Conservation (phyloP, 495 filamentous ascomycete species). For the Lasiosphaeris hirsuta region DNA sequence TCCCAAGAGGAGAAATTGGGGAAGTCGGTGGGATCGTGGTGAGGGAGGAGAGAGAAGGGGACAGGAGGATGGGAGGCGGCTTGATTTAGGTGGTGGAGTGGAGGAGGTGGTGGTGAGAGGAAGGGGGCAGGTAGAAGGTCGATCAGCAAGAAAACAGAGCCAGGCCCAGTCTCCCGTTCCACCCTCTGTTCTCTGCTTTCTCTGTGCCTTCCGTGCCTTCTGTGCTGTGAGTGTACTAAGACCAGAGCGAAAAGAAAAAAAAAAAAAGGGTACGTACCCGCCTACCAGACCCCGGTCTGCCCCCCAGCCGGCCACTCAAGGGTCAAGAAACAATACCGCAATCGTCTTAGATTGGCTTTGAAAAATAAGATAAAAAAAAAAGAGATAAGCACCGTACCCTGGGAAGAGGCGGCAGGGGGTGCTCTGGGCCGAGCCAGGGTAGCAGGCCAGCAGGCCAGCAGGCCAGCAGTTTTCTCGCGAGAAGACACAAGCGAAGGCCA, state of each 20-base stretch:
- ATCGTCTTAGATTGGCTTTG: conserved; percentile 27
- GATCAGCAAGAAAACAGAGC: conserved; percentile 35
- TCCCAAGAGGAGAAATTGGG: conserved; percentile 30
- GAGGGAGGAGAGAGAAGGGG: conserved; percentile 35
- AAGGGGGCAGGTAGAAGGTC: conserved; percentile 36
- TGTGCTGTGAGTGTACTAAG: not conserved
- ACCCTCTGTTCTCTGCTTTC: conserved; percentile 18
- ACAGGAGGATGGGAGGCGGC: conserved; percentile 34
- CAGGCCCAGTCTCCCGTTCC: conserved; percentile 28
- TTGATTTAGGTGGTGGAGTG: conserved; percentile 40
- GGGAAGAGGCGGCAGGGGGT: conserved; percentile 7
- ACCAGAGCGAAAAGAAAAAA: no score
- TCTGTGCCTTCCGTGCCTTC: conserved; percentile 3
- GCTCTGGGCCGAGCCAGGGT: conserved; percentile 15
- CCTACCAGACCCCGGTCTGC: conserved; percentile 18
- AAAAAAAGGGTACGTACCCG: no score
- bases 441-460: not conserved
- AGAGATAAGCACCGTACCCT: conserved; percentile 13
- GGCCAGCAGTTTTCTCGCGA: conserved; percentile 10
- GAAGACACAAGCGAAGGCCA: conserved; percentile 10
- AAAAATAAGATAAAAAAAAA: conserved; percentile 17
- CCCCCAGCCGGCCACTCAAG: conserved; percentile 26
- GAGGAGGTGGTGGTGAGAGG: conserved; percentile 34
- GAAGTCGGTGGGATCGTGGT: conserved; percentile 35
- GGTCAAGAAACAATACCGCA: conserved; percentile 27